Evolutionary conservation across 371 early-diverging fungal species (phyloP), one percentile per base, ranked within the genome.

Genomic region (Mortierella sp.): DNA sequence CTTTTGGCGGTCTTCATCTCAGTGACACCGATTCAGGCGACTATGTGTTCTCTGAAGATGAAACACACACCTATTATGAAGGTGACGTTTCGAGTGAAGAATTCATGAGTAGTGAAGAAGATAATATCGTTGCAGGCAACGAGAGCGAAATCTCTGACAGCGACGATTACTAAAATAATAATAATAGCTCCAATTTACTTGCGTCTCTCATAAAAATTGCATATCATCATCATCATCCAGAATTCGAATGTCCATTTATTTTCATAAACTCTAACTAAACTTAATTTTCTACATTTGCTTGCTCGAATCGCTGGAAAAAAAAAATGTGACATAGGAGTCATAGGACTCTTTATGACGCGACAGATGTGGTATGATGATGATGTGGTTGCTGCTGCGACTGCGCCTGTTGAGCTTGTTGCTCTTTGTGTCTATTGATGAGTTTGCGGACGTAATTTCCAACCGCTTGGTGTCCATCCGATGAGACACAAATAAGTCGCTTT

Each of bases 401-500:
- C n/a, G 58, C 40, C 28, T 66, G 67, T 58, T 68, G 70, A 5
- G 67, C 65, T 55, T 74, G 75, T 57, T 69, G 74, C 28, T 81
- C 81, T 47, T 69, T 75, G 36, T 76, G 72, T 6, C 67, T 58
- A 3, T 13, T 48, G 33, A 81, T 75, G 61, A 81, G 70, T n/a
- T 77, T 76, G 22, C 77, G 69, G 43, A 80, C 76, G 73, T 84
- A 84, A 19, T 50, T 72, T 2, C 76, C 74, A 0, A 84, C 85
- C 1, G 77, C 74, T 19, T 66, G 55, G 61, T 86, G 85, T 8
- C 85, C 85, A 76, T 88, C 90, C 47, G 86, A 84, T 0, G 90
- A 88, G 9, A 96, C 90, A 2, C 90, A 89, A 71, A 96, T 81
- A 58, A 90, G 87, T 13, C 90, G 84, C 28, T 89, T 90, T 47